Conservation (phyloP, 2,329 filamentous ascomycete genomes). For the Botrytis porri region DNA sequence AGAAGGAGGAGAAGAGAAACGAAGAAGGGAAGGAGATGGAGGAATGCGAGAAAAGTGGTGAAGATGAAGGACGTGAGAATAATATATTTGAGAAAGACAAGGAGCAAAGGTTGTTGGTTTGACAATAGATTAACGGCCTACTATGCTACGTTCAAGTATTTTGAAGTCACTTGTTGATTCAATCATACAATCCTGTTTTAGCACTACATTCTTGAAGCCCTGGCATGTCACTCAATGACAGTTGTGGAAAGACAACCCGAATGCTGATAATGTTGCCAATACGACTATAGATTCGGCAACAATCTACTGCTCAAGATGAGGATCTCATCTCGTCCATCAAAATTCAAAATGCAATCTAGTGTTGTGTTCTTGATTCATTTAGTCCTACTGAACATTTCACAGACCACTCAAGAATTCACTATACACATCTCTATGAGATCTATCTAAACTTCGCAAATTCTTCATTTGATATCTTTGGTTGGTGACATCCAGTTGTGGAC, state of each 20-base stretch:
- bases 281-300: background rate
- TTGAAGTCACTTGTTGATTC: background rate
- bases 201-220: background rate
- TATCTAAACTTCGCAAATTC: background rate
- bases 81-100: background rate
- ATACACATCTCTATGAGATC: background rate
- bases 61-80: background rate
- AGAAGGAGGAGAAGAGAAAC: background rate
- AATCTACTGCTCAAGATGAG: background rate
- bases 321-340: background rate
- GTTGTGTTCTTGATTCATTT: background rate
- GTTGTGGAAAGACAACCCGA: background rate
- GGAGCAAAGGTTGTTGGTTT: background rate
- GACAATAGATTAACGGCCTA: background rate
- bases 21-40: background rate
- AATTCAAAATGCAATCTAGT: background rate
- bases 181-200: background rate
- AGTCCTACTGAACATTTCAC: background rate
- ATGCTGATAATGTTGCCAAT: background rate
- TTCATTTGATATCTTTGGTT: background rate
- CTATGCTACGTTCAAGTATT: background rate
- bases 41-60: background rate
- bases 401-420: accelerated
- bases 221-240: background rate
- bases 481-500: background rate